Conservation (phyloP, 1,284 basidiomycete species). For the Jaminaea rosea region DNA sequence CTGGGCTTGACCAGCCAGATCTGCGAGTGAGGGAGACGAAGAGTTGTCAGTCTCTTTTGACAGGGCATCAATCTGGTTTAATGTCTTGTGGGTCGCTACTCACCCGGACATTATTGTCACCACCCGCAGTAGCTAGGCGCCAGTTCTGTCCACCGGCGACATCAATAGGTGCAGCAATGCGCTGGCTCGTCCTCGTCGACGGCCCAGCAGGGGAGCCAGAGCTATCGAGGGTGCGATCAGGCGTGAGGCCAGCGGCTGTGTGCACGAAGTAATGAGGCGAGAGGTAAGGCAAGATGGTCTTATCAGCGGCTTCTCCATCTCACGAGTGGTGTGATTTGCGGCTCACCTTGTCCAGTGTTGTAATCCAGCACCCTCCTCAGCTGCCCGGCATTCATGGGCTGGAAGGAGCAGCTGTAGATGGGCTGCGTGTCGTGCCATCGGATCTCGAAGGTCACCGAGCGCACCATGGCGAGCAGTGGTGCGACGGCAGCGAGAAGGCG, state of each 20-base stretch:
- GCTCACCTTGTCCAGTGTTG: constrained; percentile 36
- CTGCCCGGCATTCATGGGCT: constrained; percentile 32
- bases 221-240: constrained; percentile 28
- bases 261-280: not conserved
- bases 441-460: constrained; percentile 45
- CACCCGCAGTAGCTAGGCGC: constrained; percentile 85
- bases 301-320: not conserved
- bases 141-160: constrained; percentile 56
- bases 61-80: too few species aligned
- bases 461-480: constrained; percentile 28
- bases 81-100: too few species aligned
- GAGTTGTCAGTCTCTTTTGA: not conserved
- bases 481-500: not conserved
- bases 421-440: constrained; percentile 46
- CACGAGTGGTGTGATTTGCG: not conserved
- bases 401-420: constrained; percentile 44
- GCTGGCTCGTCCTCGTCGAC: not conserved
- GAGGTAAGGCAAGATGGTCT: too few species aligned
- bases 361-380: constrained; percentile 39
- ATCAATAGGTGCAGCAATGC: not conserved
- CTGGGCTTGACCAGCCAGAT: constrained; percentile 46
- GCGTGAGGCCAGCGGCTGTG: constrained; percentile 33
- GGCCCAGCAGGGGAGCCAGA: not conserved
- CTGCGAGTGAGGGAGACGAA: not conserved
- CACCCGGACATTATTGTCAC: constrained; percentile 92